A percentile compares a stretch with the other conserved stretches of the same genome.
Evolutionary conservation across 208 protist genomes (phyloP).

Genomic region (Leishmania aethiopica): DNA sequence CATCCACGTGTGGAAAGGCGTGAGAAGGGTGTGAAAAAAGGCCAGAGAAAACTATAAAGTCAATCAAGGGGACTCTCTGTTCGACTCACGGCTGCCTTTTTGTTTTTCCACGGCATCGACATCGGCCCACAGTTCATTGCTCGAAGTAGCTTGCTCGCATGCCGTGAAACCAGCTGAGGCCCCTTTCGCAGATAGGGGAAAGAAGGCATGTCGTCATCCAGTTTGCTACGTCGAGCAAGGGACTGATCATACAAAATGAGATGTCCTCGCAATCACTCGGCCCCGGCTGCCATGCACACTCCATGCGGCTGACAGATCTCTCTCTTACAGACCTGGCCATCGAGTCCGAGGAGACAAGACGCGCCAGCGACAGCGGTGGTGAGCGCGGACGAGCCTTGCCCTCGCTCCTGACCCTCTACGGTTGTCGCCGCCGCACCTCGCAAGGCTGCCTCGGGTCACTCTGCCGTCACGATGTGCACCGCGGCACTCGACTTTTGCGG

Average conservation of each 20-base stretch:
- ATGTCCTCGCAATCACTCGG: constrained; percentile 13
- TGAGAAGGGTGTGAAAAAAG: not conserved
- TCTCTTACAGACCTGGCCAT: not conserved
- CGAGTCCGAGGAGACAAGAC: constrained; percentile 1
- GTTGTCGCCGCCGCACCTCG: not conserved
- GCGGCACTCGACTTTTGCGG: constrained; percentile 1
- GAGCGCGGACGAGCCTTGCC: not conserved
- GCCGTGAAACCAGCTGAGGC: not conserved
- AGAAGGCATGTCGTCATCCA: constrained; percentile 8
- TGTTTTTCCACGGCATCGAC: not conserved
- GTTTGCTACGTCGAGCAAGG: constrained; percentile 11
- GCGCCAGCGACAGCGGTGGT: not conserved
- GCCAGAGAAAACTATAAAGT: not conserved
- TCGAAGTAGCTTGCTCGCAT: not conserved
- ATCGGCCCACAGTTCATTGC: not conserved
- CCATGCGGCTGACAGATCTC: constrained; percentile 21
- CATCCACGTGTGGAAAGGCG: not conserved
- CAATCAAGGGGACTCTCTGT: not conserved
- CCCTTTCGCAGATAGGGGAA: not conserved
- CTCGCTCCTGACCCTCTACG: not conserved
- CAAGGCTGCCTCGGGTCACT: not conserved
- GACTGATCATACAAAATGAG: constrained; percentile 13
- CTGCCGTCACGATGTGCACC: not conserved
- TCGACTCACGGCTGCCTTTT: not conserved
- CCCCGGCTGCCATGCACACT: constrained; percentile 10